A percentile compares a stretch with the other conserved stretches of the same genome.
Evolutionary conservation across 495 filamentous ascomycete genomes (phyloP).

Genomic region (Lepidopterella palustris): DNA sequence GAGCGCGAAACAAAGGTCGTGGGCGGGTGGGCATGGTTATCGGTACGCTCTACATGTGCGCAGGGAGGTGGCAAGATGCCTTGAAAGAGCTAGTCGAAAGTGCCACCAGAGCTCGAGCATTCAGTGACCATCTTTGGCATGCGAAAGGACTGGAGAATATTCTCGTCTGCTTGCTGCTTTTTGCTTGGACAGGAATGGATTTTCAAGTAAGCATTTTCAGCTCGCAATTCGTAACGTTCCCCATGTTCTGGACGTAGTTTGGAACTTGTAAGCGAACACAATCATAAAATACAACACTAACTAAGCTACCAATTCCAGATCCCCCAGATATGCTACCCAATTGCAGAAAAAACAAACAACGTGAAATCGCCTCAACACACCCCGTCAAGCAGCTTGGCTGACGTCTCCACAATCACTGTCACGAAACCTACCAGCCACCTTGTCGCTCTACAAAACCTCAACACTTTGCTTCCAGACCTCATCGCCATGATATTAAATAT

Average conservation of each 20-base stretch:
- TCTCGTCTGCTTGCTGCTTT: conserved; percentile 71
- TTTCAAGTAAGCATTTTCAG: conserved; percentile 61
- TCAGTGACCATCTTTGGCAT: conserved; percentile 93
- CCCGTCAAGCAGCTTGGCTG: conserved; percentile 34
- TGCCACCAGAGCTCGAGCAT: conserved; percentile 65
- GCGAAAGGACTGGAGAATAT: conserved; percentile 89
- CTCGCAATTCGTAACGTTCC: too few species aligned
- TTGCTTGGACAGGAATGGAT: conserved; percentile 77
- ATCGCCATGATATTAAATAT: conserved; percentile 76
- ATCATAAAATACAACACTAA: too few species aligned
- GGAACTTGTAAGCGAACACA: too few species aligned
- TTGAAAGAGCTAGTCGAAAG: conserved; percentile 78
- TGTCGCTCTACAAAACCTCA: conserved; percentile 56
- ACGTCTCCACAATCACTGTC: conserved; percentile 40
- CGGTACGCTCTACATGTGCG: conserved; percentile 78
- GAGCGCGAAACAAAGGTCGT: conserved; percentile 74
- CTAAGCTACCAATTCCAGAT: conserved; percentile 40
- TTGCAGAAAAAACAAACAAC: conserved; percentile 44
- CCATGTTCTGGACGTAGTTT: too few species aligned
- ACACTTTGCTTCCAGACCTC: conserved; percentile 62
- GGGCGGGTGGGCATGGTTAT: conserved; percentile 74
- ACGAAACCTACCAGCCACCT: conserved; percentile 44
- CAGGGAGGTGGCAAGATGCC: conserved; percentile 85
- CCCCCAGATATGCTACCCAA: conserved; percentile 55
- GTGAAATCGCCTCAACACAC: conserved; percentile 35